A percentile compares a stretch with the other conserved stretches of the same genome.
Evolutionary conservation across 2,329 filamentous ascomycete species (phyloP).

Genomic region (Gyromitra esculenta): DNA sequence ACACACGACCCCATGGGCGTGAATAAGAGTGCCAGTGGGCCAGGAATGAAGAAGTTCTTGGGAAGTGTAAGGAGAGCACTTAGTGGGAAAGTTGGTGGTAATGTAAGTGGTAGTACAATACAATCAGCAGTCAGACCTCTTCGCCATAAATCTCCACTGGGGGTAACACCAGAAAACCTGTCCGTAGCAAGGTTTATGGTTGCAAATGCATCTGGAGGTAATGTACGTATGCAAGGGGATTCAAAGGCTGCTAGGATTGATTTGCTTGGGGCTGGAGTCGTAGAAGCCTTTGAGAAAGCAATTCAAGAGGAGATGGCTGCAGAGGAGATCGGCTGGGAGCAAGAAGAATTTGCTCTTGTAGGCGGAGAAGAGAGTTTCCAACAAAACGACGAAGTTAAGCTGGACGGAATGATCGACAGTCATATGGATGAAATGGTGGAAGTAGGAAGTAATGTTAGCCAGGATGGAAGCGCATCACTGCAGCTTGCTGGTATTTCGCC

Average conservation of each 20-base stretch:
- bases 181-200: slow-evolving; percentile 44
- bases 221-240: slow-evolving; percentile 45
- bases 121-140: slow-evolving; percentile 54
- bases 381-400: slow-evolving; percentile 1
- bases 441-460: slow-evolving; percentile 45
- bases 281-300: slow-evolving; percentile 80
- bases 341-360: slow-evolving; percentile 7
- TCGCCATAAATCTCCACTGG: slow-evolving; percentile 37
- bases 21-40: slow-evolving; percentile 71
- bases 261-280: slow-evolving; percentile 78
- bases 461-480: slow-evolving; percentile 46
- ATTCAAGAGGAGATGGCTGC: slow-evolving; percentile 70
- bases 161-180: slow-evolving; percentile 21
- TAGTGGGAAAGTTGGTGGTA: slow-evolving; percentile 53
- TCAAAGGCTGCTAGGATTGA: slow-evolving; percentile 72
- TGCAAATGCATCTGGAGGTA: slow-evolving; percentile 35
- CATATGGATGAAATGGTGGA: slow-evolving; percentile 37
- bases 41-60: slow-evolving; percentile 85
- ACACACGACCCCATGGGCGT: slow-evolving; percentile 58
- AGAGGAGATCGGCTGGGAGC: slow-evolving; percentile 38
- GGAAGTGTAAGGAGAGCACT: slow-evolving; percentile 72
- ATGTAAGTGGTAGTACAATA: slow-evolving; percentile 54
- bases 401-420: slow-evolving; percentile 41
- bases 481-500: slow-evolving; percentile 12
- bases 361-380: slow-evolving; percentile 6